These are phyloP conservation scores for Ottelia alismoides DNA, from an alignment of 106 monocot genomes.

Conservation along the genomic window DNA sequence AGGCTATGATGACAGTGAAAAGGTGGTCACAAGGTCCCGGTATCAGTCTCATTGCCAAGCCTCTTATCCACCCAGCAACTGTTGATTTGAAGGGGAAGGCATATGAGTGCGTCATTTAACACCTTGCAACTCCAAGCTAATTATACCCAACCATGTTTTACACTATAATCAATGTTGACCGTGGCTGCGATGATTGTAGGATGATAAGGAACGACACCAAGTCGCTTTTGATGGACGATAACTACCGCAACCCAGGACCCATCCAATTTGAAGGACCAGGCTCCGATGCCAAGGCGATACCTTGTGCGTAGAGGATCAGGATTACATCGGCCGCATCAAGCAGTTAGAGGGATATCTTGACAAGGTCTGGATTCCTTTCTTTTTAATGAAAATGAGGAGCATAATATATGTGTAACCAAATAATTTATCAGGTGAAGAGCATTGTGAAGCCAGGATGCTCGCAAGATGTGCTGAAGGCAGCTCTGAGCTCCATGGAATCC, in stretches of 20 bases:
- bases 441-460: slow-evolving; percentile 83
- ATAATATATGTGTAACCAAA: too few species aligned
- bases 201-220: slow-evolving; percentile 41
- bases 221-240: slow-evolving; percentile 65
- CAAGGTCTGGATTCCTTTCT: too few species aligned
- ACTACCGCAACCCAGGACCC: slow-evolving; percentile 84
- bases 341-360: slow-evolving; percentile 66
- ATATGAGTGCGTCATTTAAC: slow-evolving; percentile 52
- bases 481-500: slow-evolving; percentile 63
- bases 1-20: slow-evolving; percentile 92
- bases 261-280: slow-evolving; percentile 80
- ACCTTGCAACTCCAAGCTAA: not conserved
- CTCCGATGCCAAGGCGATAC: slow-evolving; percentile 49
- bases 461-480: slow-evolving; percentile 67
- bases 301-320: slow-evolving; percentile 82
- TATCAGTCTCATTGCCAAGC: slow-evolving; percentile 48
- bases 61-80: slow-evolving; percentile 65
- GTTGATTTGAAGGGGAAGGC: slow-evolving; percentile 79
- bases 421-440: slow-evolving; percentile 67
- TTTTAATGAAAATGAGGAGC: too few species aligned
- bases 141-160: too few species aligned
- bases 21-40: slow-evolving; percentile 56
- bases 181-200: too few species aligned
- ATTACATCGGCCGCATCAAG: slow-evolving; percentile 98
- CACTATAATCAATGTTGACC: too few species aligned